Evolutionary conservation across 352 stramenopile species (phyloP), one percentile per base, ranked within the genome.

Genomic region (Phytophthora palmivora): DNA sequence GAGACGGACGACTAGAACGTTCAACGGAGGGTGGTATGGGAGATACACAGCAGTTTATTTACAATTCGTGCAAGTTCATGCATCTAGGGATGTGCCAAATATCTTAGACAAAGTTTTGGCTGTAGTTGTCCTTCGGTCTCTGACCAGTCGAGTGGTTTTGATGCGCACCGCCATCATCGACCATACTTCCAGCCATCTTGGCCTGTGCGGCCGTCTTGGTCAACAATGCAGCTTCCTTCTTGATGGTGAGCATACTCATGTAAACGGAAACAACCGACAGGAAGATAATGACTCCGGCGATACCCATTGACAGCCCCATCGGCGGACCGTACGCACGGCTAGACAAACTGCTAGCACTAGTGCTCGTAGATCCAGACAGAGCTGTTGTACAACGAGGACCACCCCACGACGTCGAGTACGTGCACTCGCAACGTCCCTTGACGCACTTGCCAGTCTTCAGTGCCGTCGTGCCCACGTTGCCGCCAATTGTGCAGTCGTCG

Each of bases 361-460:
- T 62, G n/a, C 43, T 74, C 2, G 60, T 76, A 2, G 62, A 66
- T 2, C 73, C 70, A 2, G 59, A 19, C 14, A 70, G 18, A 2
- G 71, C 61, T 0, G 81, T 88, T 28, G 77, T 88, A 37, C 81
- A 90, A 4, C 81, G 81, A 28, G 81, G 81, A 14, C 81, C 81
- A 8, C 64, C 73, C 81, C 81, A 91, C 10, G 76, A 76, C 18
- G 58, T 64, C 33, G 70, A 61, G 44, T 73, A 75, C 7, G 65
- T 74, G 58, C 82, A 91, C 9, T 75, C 34, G 36, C 82, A 91
- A 12, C 82, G 69, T 1, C 51, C 54, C 19, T 78, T 78, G 4
- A 76, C 56, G 22, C 82, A 91, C 32, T 69, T 79, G 0, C 77
- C 77, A 12, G 72, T 87, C 45, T 72, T 69, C 1, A 82, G 18